Percentiles rank a stretch among this genome's conserved stretches.
These are phyloP conservation scores for Talaromyces islandicus DNA, from an alignment of 2,329 filamentous ascomycete species.

Conservation along the genomic window DNA sequence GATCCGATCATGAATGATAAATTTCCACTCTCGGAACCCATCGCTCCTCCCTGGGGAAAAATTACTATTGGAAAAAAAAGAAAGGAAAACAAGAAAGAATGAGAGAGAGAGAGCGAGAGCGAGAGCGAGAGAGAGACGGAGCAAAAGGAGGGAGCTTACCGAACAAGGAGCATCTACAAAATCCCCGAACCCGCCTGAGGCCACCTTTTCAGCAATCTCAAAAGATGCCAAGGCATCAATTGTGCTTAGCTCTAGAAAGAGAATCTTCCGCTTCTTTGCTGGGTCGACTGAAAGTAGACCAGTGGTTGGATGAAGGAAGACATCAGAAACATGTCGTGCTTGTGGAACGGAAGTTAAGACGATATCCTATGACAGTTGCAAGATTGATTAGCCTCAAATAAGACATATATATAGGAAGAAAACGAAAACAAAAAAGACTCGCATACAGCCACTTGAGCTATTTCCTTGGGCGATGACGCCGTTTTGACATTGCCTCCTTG, in stretches of 20 bases:
- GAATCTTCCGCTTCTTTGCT: too few species aligned
- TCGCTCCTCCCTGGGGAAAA: neutral
- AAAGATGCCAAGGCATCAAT: neutral
- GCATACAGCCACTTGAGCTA: too few species aligned
- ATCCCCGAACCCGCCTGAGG: neutral
- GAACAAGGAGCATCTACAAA: neutral
- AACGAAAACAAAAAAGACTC: too few species aligned
- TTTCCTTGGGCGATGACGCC: too few species aligned
- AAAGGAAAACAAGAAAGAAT: too few species aligned
- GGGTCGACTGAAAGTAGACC: neutral
- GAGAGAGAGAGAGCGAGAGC: too few species aligned
- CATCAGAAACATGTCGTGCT: neutral
- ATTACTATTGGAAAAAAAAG: neutral
- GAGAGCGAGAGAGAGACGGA: too few species aligned
- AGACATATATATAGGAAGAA: too few species aligned
- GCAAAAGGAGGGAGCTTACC: too few species aligned
- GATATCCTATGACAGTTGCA: neutral
- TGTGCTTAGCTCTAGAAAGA: neutral
- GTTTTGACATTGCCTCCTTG: too few species aligned
- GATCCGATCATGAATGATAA: neutral
- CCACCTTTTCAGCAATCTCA: neutral
- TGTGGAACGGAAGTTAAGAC: neutral
- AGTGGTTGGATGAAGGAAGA: neutral
- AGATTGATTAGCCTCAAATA: too few species aligned
- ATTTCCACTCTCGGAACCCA: neutral